These are phyloP conservation scores for Rhynchospora tenuis DNA, from an alignment of 176 grass and related monocot species.

Conservation along the genomic window DNA sequence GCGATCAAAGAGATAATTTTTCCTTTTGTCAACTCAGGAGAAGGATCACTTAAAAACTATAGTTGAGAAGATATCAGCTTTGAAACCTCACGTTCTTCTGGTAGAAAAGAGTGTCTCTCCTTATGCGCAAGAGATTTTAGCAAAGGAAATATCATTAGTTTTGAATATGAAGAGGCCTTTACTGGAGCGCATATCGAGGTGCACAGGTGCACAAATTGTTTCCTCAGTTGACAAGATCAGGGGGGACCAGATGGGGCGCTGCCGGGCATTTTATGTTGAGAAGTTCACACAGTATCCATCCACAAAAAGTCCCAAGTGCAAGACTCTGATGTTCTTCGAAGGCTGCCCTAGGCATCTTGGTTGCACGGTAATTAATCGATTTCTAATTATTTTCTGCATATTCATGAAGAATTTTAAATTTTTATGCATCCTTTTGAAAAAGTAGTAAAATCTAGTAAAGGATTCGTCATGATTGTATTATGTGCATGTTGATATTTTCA, in stretches of 20 bases:
- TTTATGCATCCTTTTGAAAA: not conserved
- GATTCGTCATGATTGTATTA: not conserved
- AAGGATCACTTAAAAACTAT: conserved; percentile 51
- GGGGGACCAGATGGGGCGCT: conserved; percentile 53
- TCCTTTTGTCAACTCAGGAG: conserved; percentile 46
- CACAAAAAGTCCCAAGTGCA: conserved; percentile 29
- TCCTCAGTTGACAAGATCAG: conserved; percentile 63
- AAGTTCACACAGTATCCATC: conserved; percentile 51
- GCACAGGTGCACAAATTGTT: conserved; percentile 81
- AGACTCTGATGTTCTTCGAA: conserved; percentile 96
- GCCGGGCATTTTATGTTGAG: conserved; percentile 72
- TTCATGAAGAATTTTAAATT: not conserved
- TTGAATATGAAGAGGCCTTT: conserved; percentile 83
- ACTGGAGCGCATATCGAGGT: conserved; percentile 79
- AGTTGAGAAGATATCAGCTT: conserved; percentile 63
- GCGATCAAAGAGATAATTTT: conserved; percentile 10
- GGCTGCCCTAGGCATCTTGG: conserved; percentile 72
- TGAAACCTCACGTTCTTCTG: conserved; percentile 67
- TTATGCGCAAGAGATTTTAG: conserved; percentile 75
- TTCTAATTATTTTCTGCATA: not conserved
- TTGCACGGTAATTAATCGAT: conserved; percentile 74
- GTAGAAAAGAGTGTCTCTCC: conserved; percentile 90
- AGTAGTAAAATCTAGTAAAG: not conserved
- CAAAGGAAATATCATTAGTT: conserved; percentile 84
- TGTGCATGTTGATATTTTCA: not conserved